phyloP scores from a whole-genome alignment of 805 yeast genomes.

The Torulaspora quercuum region DNA sequence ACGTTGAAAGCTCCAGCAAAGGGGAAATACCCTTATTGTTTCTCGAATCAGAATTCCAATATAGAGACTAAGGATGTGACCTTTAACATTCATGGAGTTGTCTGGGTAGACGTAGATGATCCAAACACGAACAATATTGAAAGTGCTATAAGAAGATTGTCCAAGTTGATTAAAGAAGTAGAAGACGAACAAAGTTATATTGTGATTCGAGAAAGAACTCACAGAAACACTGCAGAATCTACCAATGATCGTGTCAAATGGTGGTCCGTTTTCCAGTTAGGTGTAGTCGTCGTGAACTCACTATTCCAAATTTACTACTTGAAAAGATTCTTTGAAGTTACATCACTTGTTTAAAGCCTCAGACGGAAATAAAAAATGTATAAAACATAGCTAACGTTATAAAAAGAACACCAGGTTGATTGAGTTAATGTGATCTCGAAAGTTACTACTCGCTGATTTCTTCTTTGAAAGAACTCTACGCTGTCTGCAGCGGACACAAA shows the following conservation, averaged over 20 bases:
- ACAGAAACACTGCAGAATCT: conserved; percentile 97
- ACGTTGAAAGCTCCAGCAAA: conserved; percentile 57
- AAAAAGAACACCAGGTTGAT: no score
- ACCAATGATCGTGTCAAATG: conserved; percentile 95
- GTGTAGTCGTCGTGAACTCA: conserved; percentile 82
- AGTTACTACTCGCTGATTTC: no score
- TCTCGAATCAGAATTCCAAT: conserved; percentile 77
- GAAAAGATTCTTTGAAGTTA: conserved; percentile 93
- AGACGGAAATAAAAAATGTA: no score
- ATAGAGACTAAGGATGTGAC: conserved; percentile 83
- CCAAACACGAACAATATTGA: conserved; percentile 78
- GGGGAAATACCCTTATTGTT: conserved; percentile 86
- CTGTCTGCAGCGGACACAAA: conserved; percentile 1
- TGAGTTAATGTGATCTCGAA: no score
- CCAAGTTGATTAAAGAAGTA: conserved; percentile 76
- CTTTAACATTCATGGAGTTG: conserved; percentile 90
- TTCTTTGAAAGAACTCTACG: no score
- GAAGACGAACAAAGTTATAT: conserved; percentile 89
- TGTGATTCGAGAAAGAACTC: conserved; percentile 94
- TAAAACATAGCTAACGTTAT: conserved; percentile 3
- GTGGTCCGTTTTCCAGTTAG: conserved; percentile 92
- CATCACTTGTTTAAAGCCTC: conserved; percentile 67
- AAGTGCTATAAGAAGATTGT: conserved; percentile 70
- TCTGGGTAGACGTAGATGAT: conserved; percentile 76
- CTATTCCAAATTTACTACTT: conserved; percentile 90